These are phyloP conservation scores for Cyphellophora attinorum DNA, from an alignment of 2,329 filamentous ascomycete species.

Conservation along the genomic window DNA sequence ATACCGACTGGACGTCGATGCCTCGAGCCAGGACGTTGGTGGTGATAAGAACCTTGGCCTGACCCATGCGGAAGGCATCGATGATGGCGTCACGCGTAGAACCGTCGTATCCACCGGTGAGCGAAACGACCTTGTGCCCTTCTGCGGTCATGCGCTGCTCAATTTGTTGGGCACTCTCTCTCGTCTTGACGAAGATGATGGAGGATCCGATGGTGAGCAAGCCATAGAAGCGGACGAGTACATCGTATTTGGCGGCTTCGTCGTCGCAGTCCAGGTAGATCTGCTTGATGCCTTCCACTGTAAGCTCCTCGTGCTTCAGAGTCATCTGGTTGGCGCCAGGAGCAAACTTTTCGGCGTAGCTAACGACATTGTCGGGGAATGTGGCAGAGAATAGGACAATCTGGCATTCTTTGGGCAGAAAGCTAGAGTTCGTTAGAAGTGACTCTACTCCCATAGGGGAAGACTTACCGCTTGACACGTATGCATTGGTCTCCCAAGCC, in stretches of 20 bases:
- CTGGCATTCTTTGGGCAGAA: constrained; percentile 67
- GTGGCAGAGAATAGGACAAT: constrained; percentile 94
- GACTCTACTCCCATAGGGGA: background rate
- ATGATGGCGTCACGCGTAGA: constrained; percentile 73
- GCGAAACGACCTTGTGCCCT: constrained; percentile 81
- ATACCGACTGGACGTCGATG: constrained; percentile 85
- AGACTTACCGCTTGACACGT: constrained; percentile 70
- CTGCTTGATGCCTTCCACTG: constrained; percentile 93
- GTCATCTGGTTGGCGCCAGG: constrained; percentile 80
- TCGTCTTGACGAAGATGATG: constrained; percentile 94
- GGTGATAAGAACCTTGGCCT: constrained; percentile 92
- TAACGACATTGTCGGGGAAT: constrained; percentile 74
- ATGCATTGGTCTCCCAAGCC: constrained; percentile 92
- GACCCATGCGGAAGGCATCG: constrained; percentile 73
- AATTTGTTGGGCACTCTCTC: constrained; percentile 76
- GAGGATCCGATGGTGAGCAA: constrained; percentile 94
- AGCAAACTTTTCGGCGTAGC: constrained; percentile 75
- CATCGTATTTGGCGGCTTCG: constrained; percentile 75
- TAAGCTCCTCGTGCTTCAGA: constrained; percentile 81
- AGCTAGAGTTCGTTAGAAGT: constrained; percentile 40
- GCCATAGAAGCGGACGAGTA: constrained; percentile 86
- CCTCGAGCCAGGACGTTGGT: constrained; percentile 94
- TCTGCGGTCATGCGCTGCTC: constrained; percentile 77
- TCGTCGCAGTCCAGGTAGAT: constrained; percentile 90
- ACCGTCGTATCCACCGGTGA: constrained; percentile 84